phyloP scores from a whole-genome alignment of 495 filamentous ascomycete species.

The Hypoxylon lienhwacheense region DNA sequence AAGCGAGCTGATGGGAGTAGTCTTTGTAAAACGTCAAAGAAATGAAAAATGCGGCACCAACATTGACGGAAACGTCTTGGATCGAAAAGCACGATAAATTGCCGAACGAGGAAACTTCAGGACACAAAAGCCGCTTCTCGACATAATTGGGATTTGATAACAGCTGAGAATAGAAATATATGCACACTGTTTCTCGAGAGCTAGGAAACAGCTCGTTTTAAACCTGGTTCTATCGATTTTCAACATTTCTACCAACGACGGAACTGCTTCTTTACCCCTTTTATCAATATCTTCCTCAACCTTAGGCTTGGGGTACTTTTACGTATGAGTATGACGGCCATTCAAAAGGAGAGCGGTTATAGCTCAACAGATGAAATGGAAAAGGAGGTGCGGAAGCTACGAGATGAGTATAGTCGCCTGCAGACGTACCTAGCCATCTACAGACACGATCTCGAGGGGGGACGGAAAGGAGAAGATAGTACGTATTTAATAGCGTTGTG shows the following conservation, averaged over 20 bases:
- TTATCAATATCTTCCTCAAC: neutral
- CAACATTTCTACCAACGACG: neutral
- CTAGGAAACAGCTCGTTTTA: neutral
- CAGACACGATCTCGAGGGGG: neutral
- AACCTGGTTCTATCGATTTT: neutral
- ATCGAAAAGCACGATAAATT: neutral
- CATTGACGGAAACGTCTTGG: slow-evolving; percentile 27
- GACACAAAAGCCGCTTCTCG: slow-evolving; percentile 19
- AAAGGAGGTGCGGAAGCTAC: slow-evolving; percentile 1
- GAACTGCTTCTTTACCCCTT: neutral
- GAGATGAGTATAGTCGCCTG: slow-evolving; percentile 3
- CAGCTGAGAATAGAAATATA: slow-evolving; percentile 25
- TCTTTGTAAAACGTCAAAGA: slow-evolving; percentile 5
- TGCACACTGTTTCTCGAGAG: neutral
- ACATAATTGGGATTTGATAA: no score
- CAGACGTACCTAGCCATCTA: slow-evolving; percentile 9
- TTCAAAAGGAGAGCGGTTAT: neutral
- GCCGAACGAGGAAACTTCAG: slow-evolving; percentile 22
- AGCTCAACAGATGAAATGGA: neutral
- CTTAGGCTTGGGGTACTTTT: neutral
- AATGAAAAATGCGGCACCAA: neutral
- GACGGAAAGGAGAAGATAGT: slow-evolving; percentile 4
- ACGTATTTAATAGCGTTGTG: neutral
- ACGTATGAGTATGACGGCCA: neutral
- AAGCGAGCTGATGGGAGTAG: slow-evolving; percentile 3